Conservation (phyloP, 345 rosid genomes). For the Ricinus communis region DNA sequence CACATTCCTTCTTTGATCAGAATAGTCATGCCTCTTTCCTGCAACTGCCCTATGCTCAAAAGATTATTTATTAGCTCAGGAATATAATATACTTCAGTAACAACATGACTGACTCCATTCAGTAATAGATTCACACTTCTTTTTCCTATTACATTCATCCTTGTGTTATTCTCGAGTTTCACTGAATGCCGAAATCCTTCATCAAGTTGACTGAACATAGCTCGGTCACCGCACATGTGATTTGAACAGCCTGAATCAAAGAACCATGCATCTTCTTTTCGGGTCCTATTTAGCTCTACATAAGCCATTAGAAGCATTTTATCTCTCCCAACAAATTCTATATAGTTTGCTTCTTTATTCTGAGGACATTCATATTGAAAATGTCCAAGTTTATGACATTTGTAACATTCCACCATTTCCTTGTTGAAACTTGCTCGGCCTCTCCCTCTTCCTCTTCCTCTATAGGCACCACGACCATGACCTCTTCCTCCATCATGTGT, state of each 20-base stretch:
- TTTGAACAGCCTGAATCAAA: constrained; percentile 9
- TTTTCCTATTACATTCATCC: background rate
- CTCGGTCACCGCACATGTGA: background rate
- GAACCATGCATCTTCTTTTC: background rate
- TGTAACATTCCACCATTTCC: background rate
- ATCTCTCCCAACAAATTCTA: background rate
- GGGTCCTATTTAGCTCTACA: background rate
- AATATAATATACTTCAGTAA: no score
- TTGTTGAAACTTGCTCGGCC: background rate
- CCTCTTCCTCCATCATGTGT: background rate
- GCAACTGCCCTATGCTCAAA: no score
- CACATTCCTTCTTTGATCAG: no score
- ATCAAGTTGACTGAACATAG: background rate
- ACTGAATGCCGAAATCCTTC: background rate
- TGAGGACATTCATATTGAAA: background rate
- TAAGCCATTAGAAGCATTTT: constrained; percentile 9
- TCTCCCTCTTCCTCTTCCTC: background rate
- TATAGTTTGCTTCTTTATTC: constrained; percentile 8
- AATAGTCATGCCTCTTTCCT: no score
- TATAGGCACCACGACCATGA: no score
- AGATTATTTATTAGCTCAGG: no score
- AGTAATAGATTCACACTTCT: background rate
- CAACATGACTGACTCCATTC: background rate
- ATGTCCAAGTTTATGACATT: constrained; percentile 7
- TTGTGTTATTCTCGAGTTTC: constrained; percentile 1